Base-by-base conservation (phyloP, 2,329 filamentous ascomycete genomes). In the Diaporthe eres region DNA sequence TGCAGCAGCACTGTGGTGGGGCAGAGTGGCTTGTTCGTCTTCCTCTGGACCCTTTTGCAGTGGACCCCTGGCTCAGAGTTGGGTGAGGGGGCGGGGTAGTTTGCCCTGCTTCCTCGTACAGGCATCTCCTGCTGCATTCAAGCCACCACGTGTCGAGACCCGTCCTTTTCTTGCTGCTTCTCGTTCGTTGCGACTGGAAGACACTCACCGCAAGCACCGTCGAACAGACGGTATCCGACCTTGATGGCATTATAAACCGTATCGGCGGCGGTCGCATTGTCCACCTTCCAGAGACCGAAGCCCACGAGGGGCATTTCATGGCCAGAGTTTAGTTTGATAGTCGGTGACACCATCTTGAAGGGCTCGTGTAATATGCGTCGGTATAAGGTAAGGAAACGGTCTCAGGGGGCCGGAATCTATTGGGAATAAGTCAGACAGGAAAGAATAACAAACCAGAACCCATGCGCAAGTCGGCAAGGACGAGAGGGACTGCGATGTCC, bases 241-340 rank as follows among this genome's bases (percentile, higher is more conserved):
- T 92, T 92, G 86, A 92, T 91, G 82, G 91, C 91, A 78, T 95
- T 92, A 88, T 96, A 96, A 79, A 96, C 92, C 77, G 90, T 91
- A 80, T 96, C 94, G 80, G 94, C 92, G 82, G 90, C 92, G 74
- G 91, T 92, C 72, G 91, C 90, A 79, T 93, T 94, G 84, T 91
- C 91, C 78, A 97, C 93, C 87, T 97, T 97, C 94, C 94, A 97
- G 79, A 96, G 90, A 76, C 93, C 93, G 83, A 94, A 94, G 84
- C 93, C 93, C 79, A 94, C 92, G 83, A 93, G 90, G 81, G 93
- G 93, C 93, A 94, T 94, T 80, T 93, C 88, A 80, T 90, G 82
- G 85, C 92, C 91, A 84, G 87, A 91, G 85, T 86, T 92, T 77
- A 93, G 89, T 86, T 92, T 92, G 83, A 92, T 86, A 78, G 79